These are phyloP conservation scores for Gnomoniopsis sp. DNA, from an alignment of 2,329 filamentous ascomycete species.

Conservation along the genomic window DNA sequence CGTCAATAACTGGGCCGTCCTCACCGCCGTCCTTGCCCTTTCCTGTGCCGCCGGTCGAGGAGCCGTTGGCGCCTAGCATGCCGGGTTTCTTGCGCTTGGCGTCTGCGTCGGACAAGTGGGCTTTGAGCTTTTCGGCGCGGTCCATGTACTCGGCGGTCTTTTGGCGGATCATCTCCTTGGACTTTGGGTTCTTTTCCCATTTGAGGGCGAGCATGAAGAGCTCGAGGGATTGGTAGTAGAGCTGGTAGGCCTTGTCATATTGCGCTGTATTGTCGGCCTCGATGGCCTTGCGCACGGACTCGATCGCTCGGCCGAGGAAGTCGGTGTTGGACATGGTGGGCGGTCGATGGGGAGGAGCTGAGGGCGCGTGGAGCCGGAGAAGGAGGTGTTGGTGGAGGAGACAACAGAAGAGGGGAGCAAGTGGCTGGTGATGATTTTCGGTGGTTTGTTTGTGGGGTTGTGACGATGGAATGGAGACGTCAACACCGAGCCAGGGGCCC, in stretches of 20 bases:
- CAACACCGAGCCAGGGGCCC: constrained; percentile 2
- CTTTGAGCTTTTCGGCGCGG: constrained; percentile 95
- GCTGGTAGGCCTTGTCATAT: constrained; percentile 94
- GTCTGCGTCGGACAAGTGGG: constrained; percentile 75
- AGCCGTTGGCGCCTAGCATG: constrained; percentile 70
- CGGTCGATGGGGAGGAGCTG: neutral
- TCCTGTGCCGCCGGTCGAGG: constrained; percentile 58
- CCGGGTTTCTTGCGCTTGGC: constrained; percentile 67
- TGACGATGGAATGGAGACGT: neutral
- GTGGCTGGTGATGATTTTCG: neutral
- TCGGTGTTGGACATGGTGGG: constrained; percentile 86
- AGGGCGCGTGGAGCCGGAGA: neutral
- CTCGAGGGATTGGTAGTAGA: constrained; percentile 93
- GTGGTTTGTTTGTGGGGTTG: neutral
- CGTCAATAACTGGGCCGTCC: constrained; percentile 63
- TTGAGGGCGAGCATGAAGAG: constrained; percentile 98
- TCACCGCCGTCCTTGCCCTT: constrained; percentile 52
- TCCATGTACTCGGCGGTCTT: constrained; percentile 98
- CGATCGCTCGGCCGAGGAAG: constrained; percentile 94
- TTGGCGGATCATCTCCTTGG: constrained; percentile 94
- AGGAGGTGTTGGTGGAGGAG: neutral
- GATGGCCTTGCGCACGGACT: constrained; percentile 95
- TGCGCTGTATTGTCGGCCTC: constrained; percentile 92
- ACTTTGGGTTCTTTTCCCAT: constrained; percentile 98
- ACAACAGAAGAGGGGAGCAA: neutral